Conservation (phyloP, 805 yeast species). For the Scheffersomyces ergatensis region DNA sequence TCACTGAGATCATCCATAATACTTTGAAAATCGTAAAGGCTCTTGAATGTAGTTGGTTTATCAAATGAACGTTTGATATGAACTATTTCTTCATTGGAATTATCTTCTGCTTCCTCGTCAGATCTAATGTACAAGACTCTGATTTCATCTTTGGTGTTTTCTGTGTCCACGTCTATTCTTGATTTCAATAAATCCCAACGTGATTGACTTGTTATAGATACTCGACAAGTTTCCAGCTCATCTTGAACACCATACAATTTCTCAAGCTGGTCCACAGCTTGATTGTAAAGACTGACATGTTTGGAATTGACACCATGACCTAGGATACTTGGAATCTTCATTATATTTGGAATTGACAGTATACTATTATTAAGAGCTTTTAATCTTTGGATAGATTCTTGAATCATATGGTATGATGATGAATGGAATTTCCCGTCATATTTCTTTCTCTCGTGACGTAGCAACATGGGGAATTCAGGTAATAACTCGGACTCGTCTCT, state of each 20-base stretch:
- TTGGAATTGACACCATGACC: too few relatives aligned
- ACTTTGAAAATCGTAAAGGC: background rate
- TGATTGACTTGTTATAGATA: background rate
- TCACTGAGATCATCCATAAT: background rate
- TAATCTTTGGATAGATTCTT: too few relatives aligned
- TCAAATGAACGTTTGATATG: background rate
- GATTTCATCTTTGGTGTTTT: background rate
- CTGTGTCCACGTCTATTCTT: background rate
- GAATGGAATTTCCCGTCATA: constrained; percentile 8
- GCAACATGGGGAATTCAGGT: constrained; percentile 16
- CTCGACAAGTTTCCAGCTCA: too few relatives aligned
- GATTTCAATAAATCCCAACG: background rate
- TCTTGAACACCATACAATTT: too few relatives aligned
- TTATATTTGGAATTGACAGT: too few relatives aligned
- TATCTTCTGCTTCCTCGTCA: background rate
- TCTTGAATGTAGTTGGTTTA: background rate
- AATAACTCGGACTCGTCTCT: constrained; percentile 2
- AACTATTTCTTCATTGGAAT: background rate
- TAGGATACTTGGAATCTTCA: too few relatives aligned
- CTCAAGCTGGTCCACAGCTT: too few relatives aligned
- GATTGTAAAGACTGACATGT: too few relatives aligned
- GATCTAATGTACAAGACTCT: background rate
- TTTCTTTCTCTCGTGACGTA: constrained; percentile 10
- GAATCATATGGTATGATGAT: background rate
- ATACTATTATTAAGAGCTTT: too few relatives aligned